phyloP scores from a whole-genome alignment of 768 basidiomycete species.

The Coprinopsis marcescibilis region DNA sequence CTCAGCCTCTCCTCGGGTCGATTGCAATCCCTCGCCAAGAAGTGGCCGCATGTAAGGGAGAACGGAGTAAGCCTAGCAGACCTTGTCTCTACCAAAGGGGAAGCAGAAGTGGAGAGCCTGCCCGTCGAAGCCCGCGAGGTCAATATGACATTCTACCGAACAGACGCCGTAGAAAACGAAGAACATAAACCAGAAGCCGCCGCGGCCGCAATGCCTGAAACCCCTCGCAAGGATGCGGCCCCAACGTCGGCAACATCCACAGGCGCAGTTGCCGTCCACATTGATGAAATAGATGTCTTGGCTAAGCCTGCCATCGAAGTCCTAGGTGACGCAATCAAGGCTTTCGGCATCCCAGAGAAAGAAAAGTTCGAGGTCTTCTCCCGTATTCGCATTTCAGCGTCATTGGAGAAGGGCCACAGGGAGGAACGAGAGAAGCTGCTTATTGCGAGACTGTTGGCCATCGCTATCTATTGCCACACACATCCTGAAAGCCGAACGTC shows the following conservation, averaged over 20 bases:
- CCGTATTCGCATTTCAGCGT: conserved; percentile 75
- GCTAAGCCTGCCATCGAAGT: conserved; percentile 68
- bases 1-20: conserved; percentile 79
- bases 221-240: conserved; percentile 42
- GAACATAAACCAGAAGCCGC: conserved; percentile 40
- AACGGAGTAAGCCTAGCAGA: conserved; percentile 72
- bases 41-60: conserved; percentile 81
- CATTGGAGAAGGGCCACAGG: conserved; percentile 52
- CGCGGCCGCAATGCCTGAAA: conserved; percentile 35
- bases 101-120: conserved; percentile 50
- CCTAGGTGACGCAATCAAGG: conserved; percentile 66
- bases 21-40: conserved; percentile 75
- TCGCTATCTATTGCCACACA: conserved; percentile 89
- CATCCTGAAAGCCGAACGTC: conserved; percentile 74
- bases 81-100: conserved; percentile 53
- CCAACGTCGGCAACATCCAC: conserved; percentile 28
- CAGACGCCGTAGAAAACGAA: conserved; percentile 45
- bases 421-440: conserved; percentile 75
- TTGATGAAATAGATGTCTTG: conserved; percentile 56
- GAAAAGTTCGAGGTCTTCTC: conserved; percentile 88
- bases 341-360: conserved; percentile 63
- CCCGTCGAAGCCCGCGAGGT: conserved; percentile 75
- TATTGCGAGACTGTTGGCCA: conserved; percentile 73
- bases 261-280: conserved; percentile 55
- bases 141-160: conserved; percentile 75